Evolutionary conservation across 495 filamentous ascomycete genomes (phyloP), one percentile per base, ranked within the genome.

Genomic region (Podospora didyma): DNA sequence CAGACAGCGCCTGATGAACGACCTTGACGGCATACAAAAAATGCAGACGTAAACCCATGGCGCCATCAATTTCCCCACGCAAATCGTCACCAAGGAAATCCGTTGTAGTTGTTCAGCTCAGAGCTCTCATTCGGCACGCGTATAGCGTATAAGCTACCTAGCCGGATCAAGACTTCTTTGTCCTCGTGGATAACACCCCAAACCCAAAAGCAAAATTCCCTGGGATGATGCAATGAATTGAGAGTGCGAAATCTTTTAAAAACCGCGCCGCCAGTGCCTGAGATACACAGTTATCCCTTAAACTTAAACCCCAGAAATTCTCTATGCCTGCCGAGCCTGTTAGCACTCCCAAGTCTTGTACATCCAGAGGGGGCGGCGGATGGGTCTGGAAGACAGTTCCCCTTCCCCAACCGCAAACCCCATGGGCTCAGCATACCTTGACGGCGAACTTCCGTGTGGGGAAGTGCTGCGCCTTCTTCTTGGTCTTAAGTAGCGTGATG

Each of bases 371-470:
- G 34, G n/a, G n/a, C 12, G 39, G 39, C 26, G 9, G 26, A 3
- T 31, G 26, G 26, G 3, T 31, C 26, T 5, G 4, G 19, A 14
- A 21, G 14, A 7, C 31, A 35, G n/a, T 35, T 16, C 19, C 7
- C 16, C 10, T 50, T n/a, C 11, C 14, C 17, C 49, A 14, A 7
- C 31, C 26, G 14, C 26, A 31, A 4, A 20, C 17, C 34, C 16
- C 22, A 3, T 42, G 54, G n/a, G 14, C 23, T 17, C 49, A 44
- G 62, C 69, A 53, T 85, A 92, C 94, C 92, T 96, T 99, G 72
- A 99, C 86, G 73, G 95, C 95, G 79, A 83, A 99, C 80, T 96
- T 97, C 76, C 95, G 84, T 83, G 93, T 89, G 51, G 95, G 94
- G 85, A 98, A 99, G 82, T 99, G 95, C 66, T 81, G 86, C 70